These are phyloP conservation scores for Tolypocladium album DNA, from an alignment of 2,329 filamentous ascomycete genomes.

Conservation along the genomic window DNA sequence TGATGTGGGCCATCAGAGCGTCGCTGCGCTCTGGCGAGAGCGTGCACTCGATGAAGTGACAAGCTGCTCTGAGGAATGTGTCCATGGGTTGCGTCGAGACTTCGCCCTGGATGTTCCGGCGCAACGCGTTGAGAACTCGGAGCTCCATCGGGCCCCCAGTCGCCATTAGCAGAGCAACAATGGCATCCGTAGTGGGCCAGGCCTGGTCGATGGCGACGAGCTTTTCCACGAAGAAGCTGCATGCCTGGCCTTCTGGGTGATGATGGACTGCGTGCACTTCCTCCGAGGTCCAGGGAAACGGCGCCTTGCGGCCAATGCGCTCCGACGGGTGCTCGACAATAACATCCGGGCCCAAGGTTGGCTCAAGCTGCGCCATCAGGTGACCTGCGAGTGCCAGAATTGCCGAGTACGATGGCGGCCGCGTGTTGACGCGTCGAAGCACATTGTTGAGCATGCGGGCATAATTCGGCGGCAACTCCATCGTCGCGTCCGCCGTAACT, in stretches of 20 bases:
- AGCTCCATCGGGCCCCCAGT: slow-evolving; percentile 38
- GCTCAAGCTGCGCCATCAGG: slow-evolving; percentile 32
- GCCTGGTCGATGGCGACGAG: slow-evolving; percentile 54
- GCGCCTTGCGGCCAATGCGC: slow-evolving; percentile 23
- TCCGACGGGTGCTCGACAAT: slow-evolving; percentile 28
- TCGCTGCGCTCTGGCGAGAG: slow-evolving; percentile 20
- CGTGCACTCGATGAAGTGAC: slow-evolving; percentile 39
- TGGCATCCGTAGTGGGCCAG: slow-evolving; percentile 35
- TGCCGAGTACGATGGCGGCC: slow-evolving; percentile 42
- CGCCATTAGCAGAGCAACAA: slow-evolving; percentile 47
- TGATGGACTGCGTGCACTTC: slow-evolving; percentile 37
- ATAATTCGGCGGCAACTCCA: slow-evolving; percentile 45
- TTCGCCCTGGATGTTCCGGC: slow-evolving; percentile 39
- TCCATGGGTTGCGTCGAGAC: slow-evolving; percentile 29
- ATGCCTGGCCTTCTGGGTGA: slow-evolving; percentile 17
- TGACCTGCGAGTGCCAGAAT: slow-evolving; percentile 40
- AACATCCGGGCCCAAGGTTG: slow-evolving; percentile 18
- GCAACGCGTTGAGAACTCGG: slow-evolving; percentile 41
- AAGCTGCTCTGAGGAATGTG: slow-evolving; percentile 47
- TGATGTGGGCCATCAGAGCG: slow-evolving; percentile 31
- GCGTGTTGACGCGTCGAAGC: slow-evolving; percentile 34
- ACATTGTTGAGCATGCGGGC: slow-evolving; percentile 41
- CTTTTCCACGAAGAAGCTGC: slow-evolving; percentile 53
- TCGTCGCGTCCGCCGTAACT: slow-evolving; percentile 45
- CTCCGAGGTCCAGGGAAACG: slow-evolving; percentile 31